phyloP scores from a whole-genome alignment of 192 early-diverging fungal genomes.

The Linnemannia exigua region DNA sequence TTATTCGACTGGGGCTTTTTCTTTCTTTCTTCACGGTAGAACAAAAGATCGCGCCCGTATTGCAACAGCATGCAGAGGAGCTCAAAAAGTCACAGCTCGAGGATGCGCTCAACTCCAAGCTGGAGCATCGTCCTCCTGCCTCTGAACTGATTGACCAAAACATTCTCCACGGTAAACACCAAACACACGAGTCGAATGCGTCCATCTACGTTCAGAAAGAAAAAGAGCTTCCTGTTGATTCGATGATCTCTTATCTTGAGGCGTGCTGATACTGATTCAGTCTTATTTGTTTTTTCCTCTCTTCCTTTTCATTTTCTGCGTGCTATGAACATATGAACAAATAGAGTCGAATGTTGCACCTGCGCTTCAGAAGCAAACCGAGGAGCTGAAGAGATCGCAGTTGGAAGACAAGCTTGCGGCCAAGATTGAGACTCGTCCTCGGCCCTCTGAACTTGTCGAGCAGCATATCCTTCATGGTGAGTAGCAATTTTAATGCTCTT shows the following conservation, averaged over 20 bases:
- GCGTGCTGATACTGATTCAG: not conserved
- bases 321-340: not conserved
- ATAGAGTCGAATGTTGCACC: constrained; percentile 61
- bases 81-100: constrained; percentile 62
- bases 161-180: constrained; percentile 61
- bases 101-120: constrained; percentile 67
- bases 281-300: not conserved
- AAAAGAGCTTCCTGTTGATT: too few species aligned
- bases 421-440: constrained; percentile 58
- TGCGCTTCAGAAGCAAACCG: constrained; percentile 55
- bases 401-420: constrained; percentile 56
- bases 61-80: constrained; percentile 61
- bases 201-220: too few species aligned
- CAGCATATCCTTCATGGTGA: constrained; percentile 25
- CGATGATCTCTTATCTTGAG: too few species aligned
- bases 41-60: constrained; percentile 59
- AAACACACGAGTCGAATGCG: too few species aligned
- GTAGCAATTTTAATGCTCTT: not conserved
- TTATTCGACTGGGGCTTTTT: not conserved
- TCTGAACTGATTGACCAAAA: constrained; percentile 65
- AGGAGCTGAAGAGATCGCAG: constrained; percentile 55
- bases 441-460: constrained; percentile 28
- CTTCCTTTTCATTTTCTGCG: not conserved
- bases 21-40: constrained; percentile 29
- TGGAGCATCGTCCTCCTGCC: constrained; percentile 65